phyloP scores from a whole-genome alignment of 1,284 basidiomycete species.

The Volvariella surrecta region DNA sequence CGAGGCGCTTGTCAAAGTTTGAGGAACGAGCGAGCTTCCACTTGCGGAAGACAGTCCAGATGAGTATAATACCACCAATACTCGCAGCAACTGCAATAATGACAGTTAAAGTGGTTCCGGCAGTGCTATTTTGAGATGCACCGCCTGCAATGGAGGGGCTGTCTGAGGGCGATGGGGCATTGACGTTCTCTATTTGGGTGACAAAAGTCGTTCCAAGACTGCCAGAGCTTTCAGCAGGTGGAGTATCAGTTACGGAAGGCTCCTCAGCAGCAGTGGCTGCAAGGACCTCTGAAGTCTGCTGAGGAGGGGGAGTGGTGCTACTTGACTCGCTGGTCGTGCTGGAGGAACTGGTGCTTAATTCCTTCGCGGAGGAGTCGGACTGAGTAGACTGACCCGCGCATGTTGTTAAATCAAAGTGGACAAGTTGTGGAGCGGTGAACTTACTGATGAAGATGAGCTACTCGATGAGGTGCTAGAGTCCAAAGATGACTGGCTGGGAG shows the following conservation, averaged over 20 bases:
- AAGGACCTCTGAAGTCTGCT: no score
- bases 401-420: slow-evolving; percentile 5
- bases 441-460: slow-evolving; percentile 5
- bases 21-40: slow-evolving; percentile 81
- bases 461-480: slow-evolving; percentile 2
- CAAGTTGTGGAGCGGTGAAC: slow-evolving; percentile 3
- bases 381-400: slow-evolving; percentile 5
- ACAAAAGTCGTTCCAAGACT: slow-evolving; percentile 9
- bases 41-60: slow-evolving; percentile 87
- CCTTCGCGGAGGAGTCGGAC: slow-evolving; percentile 8
- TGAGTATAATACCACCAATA: slow-evolving; percentile 58
- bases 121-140: slow-evolving; percentile 28
- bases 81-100: slow-evolving; percentile 66
- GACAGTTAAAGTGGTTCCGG: slow-evolving; percentile 61
- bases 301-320: no score
- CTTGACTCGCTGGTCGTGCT: slow-evolving; percentile 3
- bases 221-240: slow-evolving; percentile 8
- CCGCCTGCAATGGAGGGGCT: slow-evolving; percentile 16
- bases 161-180: slow-evolving; percentile 17
- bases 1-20: slow-evolving; percentile 75
- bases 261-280: no score
- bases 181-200: slow-evolving; percentile 14
- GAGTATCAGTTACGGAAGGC: slow-evolving; percentile 12
- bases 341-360: slow-evolving; percentile 6
- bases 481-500: slow-evolving; percentile 14